phyloP scores from a whole-genome alignment of 495 filamentous ascomycete species.

The Xylaria palmicola region DNA sequence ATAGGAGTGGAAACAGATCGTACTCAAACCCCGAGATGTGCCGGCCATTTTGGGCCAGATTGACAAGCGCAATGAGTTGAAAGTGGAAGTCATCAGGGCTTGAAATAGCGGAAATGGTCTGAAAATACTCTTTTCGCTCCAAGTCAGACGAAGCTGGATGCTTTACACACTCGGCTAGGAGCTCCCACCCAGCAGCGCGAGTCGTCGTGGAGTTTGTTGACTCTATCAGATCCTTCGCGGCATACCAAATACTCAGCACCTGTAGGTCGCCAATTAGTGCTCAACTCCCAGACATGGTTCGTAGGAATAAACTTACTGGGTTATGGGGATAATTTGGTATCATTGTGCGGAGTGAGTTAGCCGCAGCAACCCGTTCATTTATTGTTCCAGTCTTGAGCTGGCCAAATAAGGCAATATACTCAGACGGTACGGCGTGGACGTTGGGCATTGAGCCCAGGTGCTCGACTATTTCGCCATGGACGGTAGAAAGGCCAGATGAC shows the following conservation, averaged over 20 bases:
- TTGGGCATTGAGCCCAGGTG: constrained; percentile 29
- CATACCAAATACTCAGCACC: constrained; percentile 57
- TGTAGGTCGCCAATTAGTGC: constrained; percentile 19
- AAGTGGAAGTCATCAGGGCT: constrained; percentile 60
- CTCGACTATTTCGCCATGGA: constrained; percentile 34
- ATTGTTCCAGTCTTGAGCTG: constrained; percentile 47
- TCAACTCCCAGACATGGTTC: background rate
- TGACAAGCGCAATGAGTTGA: constrained; percentile 61
- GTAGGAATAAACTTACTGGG: constrained; percentile 37
- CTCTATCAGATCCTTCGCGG: constrained; percentile 63
- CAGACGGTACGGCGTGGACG: constrained; percentile 34
- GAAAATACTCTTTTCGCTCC: constrained; percentile 64
- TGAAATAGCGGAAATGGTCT: constrained; percentile 51
- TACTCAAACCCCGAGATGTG: constrained; percentile 65
- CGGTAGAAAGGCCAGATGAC: constrained; percentile 23
- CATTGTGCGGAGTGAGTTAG: constrained; percentile 52
- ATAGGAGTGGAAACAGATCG: constrained; percentile 57
- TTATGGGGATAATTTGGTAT: constrained; percentile 58
- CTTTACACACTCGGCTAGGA: constrained; percentile 64
- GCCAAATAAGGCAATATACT: constrained; percentile 44
- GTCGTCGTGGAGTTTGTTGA: constrained; percentile 52
- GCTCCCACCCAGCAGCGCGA: constrained; percentile 58
- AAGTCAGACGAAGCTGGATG: constrained; percentile 58
- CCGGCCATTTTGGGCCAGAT: constrained; percentile 62
- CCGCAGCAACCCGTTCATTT: constrained; percentile 53